Evolutionary conservation across 495 filamentous ascomycete genomes (phyloP).

Genomic region (Trichodelitschia bisporula): DNA sequence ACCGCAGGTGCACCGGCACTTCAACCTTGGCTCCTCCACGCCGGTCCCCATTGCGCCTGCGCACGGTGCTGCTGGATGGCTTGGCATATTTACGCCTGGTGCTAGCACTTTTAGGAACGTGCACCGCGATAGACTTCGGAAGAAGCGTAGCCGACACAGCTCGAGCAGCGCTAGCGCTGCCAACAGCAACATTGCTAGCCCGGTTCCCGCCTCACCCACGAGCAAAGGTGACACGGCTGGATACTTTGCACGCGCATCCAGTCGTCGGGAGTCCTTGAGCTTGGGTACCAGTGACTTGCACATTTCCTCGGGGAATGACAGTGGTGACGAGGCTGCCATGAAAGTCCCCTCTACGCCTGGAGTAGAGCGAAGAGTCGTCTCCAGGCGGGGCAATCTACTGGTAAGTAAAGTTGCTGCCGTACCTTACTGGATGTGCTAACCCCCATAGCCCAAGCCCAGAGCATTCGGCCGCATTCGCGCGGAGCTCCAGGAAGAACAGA

Average conservation of each 20-base stretch:
- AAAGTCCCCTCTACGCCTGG: slow-evolving; percentile 22
- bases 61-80: slow-evolving; percentile 18
- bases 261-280: slow-evolving; percentile 61
- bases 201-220: slow-evolving; percentile 31
- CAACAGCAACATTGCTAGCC: slow-evolving; percentile 43
- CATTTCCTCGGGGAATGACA: slow-evolving; percentile 50
- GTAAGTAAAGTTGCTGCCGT: slow-evolving; percentile 23
- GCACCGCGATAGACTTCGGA: slow-evolving; percentile 34
- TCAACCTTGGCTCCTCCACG: slow-evolving; percentile 21
- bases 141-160: slow-evolving; percentile 32
- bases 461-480: slow-evolving; percentile 82
- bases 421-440: slow-evolving; percentile 1
- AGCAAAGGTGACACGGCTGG: slow-evolving; percentile 4
- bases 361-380: slow-evolving; percentile 47
- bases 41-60: slow-evolving; percentile 1
- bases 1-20: slow-evolving; percentile 29
- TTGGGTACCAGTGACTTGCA: slow-evolving; percentile 68
- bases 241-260: slow-evolving; percentile 19
- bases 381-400: slow-evolving; percentile 65
- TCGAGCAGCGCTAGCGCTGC: slow-evolving; percentile 49
- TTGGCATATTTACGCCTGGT: slow-evolving; percentile 36
- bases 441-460: slow-evolving; percentile 63
- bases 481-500: slow-evolving; percentile 62
- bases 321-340: slow-evolving; percentile 44
- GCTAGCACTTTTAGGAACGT: slow-evolving; percentile 20